Percentiles rank a stretch among this genome's conserved stretches.
Evolutionary conservation across 2,329 filamentous ascomycete genomes (phyloP).

Genomic region (Arthrinium phaeospermum): DNA sequence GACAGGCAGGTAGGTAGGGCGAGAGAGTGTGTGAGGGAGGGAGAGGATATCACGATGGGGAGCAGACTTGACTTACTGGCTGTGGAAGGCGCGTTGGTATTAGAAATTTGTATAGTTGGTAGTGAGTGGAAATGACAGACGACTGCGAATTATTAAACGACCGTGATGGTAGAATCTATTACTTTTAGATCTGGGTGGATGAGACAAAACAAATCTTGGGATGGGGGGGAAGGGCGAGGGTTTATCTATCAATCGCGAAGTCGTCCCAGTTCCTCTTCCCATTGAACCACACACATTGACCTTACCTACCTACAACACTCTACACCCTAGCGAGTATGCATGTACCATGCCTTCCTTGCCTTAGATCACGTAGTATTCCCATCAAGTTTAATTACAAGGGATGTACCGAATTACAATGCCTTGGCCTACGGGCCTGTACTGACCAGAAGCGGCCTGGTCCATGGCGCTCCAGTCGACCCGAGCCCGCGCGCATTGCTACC

Average conservation of each 20-base stretch:
- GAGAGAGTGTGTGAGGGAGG: too few relatives aligned
- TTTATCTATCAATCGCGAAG: slow-evolving; percentile 12
- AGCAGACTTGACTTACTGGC: not conserved
- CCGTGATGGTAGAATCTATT: slow-evolving; percentile 8
- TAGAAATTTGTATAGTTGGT: slow-evolving; percentile 8
- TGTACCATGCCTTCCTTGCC: not conserved
- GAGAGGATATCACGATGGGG: not conserved
- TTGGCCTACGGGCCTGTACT: not conserved
- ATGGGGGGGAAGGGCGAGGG: not conserved
- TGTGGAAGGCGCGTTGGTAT: slow-evolving; percentile 11
- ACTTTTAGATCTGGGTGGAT: slow-evolving; percentile 7
- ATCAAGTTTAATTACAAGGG: slow-evolving; percentile 10
- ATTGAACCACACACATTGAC: not conserved
- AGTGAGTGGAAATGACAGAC: not conserved
- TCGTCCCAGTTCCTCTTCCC: not conserved
- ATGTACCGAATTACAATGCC: slow-evolving; percentile 2
- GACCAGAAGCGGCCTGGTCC: too few relatives aligned
- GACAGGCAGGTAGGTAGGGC: not conserved
- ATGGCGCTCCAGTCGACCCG: not conserved
- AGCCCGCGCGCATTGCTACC: slow-evolving; percentile 14
- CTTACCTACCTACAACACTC: not conserved
- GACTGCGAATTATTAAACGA: slow-evolving; percentile 1
- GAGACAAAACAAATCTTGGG: slow-evolving; percentile 13
- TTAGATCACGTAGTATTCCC: not conserved
- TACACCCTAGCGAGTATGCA: not conserved